Base-by-base conservation (phyloP, 106 monocot species). In the Cymbidium sinense region DNA sequence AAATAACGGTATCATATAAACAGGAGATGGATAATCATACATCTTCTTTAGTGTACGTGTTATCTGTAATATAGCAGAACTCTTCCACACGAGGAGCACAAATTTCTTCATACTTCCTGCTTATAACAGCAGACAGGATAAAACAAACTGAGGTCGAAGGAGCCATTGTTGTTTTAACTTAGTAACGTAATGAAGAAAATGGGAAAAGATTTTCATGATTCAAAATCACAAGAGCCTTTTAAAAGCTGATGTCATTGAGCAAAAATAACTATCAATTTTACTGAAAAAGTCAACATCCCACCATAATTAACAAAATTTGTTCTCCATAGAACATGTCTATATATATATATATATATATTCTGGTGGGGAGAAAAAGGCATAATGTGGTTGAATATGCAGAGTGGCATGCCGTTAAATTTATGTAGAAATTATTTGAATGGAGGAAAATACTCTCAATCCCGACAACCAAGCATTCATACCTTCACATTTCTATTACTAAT, bases 31-130 rank as follows among this genome's bases (percentile, higher is more conserved):
- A 44, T 7, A 10, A 72, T 7, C 81, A 50, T 85, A 95, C 95
- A 88, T 92, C 92, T 81, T 41, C 79, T 25, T 86, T 84, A 43
- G 36, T 77, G 71, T 92, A 95, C 8, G 92, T 86, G 77, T 92
- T 92, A 78, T 95, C 95, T 27, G 95, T 95, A 28, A 95, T 95
- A 73, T 83, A 83, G 81, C 95, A 95, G 69, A 95, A 92, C 65
- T 92, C 90, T 85, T 90, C 89, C 30, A 92, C 88, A 69, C 88
- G 88, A 64, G 92, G 95, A 75, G 90, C 86, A 84, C 88, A 86
- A 1, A 92, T 90, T 85, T 95, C 92, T 85, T 90, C 95, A 72
- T 90, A 95, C 64, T 95, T 95, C 43, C 95, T 95, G 81, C 54
- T 70, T 86, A 72, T 47, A 33, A 71, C 37, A 71, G 11, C 1